Conservation (phyloP, 2,329 filamentous ascomycete species). For the Furcasterigmium sp. region DNA sequence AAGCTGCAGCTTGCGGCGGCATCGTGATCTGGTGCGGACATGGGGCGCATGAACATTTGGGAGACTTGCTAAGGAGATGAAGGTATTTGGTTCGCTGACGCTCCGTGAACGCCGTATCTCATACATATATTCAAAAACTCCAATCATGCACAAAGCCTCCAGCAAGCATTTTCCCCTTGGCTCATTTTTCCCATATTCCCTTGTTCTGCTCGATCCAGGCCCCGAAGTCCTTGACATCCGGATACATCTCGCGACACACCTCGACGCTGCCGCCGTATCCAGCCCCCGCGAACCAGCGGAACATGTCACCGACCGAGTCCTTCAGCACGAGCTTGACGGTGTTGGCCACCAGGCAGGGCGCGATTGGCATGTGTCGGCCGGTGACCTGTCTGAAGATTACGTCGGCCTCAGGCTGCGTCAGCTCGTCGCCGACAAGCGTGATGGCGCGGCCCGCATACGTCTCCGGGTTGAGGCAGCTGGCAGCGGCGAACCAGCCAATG, state of each 20-base stretch:
- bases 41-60: neutral
- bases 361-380: neutral
- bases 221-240: conserved; percentile 17
- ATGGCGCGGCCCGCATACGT: conserved; percentile 20
- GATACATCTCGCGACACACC: conserved; percentile 16
- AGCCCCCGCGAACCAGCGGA: conserved; percentile 24
- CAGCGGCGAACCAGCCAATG: conserved; percentile 34
- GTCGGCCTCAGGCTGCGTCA: conserved; percentile 25
- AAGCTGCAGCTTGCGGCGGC: conserved; percentile 15
- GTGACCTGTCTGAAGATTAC: conserved; percentile 17
- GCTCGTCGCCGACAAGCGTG: conserved; percentile 30
- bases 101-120: neutral
- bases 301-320: conserved; percentile 23
- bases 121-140: neutral
- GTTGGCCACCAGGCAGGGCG: conserved; percentile 1
- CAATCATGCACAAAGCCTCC: neutral
- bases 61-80: neutral
- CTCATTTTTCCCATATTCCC: too few species aligned
- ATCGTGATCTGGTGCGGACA: neutral
- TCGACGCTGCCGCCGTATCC: conserved; percentile 26
- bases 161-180: too few species aligned
- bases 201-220: conserved; percentile 15
- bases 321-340: conserved; percentile 13
- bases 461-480: conserved; percentile 27
- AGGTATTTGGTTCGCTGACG: neutral